Evolutionary conservation across 805 yeast species (phyloP).

Genomic region (Jamesozyma spencerorum): DNA sequence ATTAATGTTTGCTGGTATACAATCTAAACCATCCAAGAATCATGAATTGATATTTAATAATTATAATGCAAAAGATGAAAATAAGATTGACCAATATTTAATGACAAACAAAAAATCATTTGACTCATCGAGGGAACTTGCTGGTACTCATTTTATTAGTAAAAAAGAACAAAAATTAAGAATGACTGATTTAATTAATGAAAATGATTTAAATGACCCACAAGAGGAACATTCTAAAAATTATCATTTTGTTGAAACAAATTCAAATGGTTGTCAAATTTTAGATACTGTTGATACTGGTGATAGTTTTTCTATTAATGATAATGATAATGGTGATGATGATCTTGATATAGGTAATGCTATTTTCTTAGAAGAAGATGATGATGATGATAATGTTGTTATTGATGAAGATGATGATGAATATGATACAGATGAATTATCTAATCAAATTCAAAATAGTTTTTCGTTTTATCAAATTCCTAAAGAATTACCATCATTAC

Average conservation of each 20-base stretch:
- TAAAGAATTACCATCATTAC: conserved; percentile 6
- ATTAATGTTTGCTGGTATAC: conserved; percentile 18
- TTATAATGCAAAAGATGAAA: background rate
- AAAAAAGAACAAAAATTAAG: no score
- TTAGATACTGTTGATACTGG: background rate
- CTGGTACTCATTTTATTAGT: no score
- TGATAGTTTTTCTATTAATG: conserved; percentile 5
- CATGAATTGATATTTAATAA: conserved; percentile 3
- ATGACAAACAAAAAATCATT: background rate
- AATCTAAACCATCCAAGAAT: conserved; percentile 8
- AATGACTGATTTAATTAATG: no score
- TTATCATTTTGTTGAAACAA: no score
- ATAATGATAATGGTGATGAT: no score
- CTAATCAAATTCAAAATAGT: conserved; percentile 14
- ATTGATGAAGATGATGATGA: conserved; percentile 8
- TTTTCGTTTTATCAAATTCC: conserved; percentile 15
- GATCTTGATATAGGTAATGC: no score
- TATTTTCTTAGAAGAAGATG: background rate
- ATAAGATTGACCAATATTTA: background rate
- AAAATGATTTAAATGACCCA: no score
- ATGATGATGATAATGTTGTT: background rate
- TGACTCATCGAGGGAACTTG: background rate
- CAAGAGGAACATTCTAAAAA: no score
- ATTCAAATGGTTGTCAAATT: no score
- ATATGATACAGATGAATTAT: conserved; percentile 9